Evolutionary conservation across 192 early-diverging fungal species (phyloP), one percentile per base, ranked within the genome.

Genomic region (Endogone sp.): DNA sequence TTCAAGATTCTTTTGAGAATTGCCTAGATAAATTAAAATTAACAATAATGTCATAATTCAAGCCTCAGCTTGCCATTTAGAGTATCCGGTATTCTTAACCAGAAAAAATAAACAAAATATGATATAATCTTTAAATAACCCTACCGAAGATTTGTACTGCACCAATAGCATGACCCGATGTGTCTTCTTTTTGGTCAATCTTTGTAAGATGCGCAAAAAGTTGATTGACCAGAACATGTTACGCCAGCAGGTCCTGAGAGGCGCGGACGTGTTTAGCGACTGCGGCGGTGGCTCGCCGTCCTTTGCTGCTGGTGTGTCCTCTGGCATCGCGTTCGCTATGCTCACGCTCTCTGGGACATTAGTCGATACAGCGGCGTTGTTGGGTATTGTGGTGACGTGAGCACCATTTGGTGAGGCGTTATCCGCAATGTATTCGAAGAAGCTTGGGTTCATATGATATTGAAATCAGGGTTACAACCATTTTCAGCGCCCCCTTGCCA

Each of bases 1-100:
- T 91, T 93, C 2, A 94, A 63, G 3, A 94, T 75, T 31, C 90
- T 71, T 70, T 94, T 95, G 25, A 95, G 68, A 24, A 95, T 90
- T 2, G 92, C 89, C 76, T 82, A 60, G 3, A 16, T 23, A n/a
- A n/a, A n/a, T n/a, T n/a, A n/a, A n/a, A n/a, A n/a, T n/a, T n/a
- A n/a, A n/a, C n/a, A n/a, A n/a, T n/a, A n/a, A n/a, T n/a, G n/a
- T n/a, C n/a, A n/a, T n/a, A n/a, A n/a, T n/a, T n/a, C n/a, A n/a
- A n/a, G n/a, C n/a, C n/a, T n/a, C n/a, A n/a, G n/a, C n/a, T n/a
- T n/a, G n/a, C n/a, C n/a, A n/a, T n/a, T n/a, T n/a, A n/a, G n/a
- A n/a, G n/a, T n/a, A n/a, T n/a, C n/a, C n/a, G n/a, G 4, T 23
- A 22, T 23, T 8, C 4, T 10, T 20, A 68, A 62, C 26, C 26